Evolutionary conservation across 345 rosid genomes (phyloP), one percentile per base, ranked within the genome.

Genomic region (Erodium maritimum): DNA sequence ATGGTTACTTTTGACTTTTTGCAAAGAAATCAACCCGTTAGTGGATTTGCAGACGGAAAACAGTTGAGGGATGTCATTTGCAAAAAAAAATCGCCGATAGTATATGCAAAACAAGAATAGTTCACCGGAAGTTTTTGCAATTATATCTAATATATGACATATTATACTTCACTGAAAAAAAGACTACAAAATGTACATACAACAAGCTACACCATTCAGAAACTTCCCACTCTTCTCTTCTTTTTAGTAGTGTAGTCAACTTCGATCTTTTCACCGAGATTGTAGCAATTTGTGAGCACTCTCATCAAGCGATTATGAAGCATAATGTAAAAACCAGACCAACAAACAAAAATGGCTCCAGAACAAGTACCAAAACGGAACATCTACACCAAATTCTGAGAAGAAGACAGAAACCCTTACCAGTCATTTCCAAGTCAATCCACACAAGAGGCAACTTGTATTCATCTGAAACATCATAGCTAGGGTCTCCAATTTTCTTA

Each of bases 341-440:
- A 16, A 42, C 3, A 0, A 42, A 42, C 14, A 3, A 42, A 3
- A 42, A 42, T 3, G 12, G 48, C 34, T 29, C 34, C 17, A 42
- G 9, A 29, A 29, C 37, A 29, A 29, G 37, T 29, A 42, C 54
- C 9, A 51, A 51, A 51, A 51, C 4, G 9, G 20, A 17, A n/a
- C 54, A 51, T 5, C 21, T 19, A 51, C 19, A 51, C 17, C 54
- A 17, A n/a, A 51, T n/a, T 51, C 1, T 51, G 19, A 50, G 8
- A 55, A 20, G 17, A 58, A 1, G 0, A 8, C 20, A 22, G n/a
- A 61, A 3, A 55, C 20, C 19, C 53, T 61, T 65, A 91, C 98
- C 98, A 65, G 98, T 86, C 96, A 86, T 91, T 68, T 88, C 98
- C 75, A 88, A 61, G 81, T 88, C 98, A 66, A 88, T 84, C 95